Conservation (phyloP, 225 moss, liverwort and hornwort species). For the Sphagnum tenellum region DNA sequence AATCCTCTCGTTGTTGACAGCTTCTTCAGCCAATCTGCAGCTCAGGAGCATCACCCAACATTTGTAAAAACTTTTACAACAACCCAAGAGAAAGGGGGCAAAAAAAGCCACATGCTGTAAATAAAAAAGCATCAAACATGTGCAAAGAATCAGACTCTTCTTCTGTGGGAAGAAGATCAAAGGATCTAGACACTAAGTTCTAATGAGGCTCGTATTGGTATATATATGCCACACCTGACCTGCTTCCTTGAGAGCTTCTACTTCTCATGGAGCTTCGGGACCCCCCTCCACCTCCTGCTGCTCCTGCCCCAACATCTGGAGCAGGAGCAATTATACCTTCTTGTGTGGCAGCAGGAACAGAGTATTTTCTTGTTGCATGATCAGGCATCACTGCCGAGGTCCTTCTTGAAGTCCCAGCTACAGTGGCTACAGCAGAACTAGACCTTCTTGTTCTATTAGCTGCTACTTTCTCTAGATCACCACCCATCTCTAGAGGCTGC, state of each 20-base stretch:
- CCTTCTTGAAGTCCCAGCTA: constrained; percentile 8
- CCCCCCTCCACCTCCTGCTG: constrained; percentile 16
- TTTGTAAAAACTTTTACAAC: too few species aligned
- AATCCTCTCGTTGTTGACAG: constrained; percentile 18
- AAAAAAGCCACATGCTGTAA: too few species aligned
- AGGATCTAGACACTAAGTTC: too few species aligned
- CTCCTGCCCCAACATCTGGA: constrained; percentile 6
- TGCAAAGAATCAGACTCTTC: too few species aligned
- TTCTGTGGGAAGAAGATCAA: too few species aligned
- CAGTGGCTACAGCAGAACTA: background rate
- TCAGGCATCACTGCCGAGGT: constrained; percentile 23
- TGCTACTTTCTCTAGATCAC: too few species aligned
- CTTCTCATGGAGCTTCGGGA: constrained; percentile 27
- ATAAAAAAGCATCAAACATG: too few species aligned
- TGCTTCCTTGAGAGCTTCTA: constrained; percentile 24
- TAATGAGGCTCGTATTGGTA: too few species aligned
- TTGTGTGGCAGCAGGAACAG: background rate
- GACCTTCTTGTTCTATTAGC: too few species aligned
- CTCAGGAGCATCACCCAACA: too few species aligned
- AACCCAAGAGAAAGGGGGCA: too few species aligned
- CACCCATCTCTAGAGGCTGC: too few species aligned
- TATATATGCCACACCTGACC: constrained; percentile 22
- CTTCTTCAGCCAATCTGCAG: constrained; percentile 24
- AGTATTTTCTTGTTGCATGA: constrained; percentile 5
- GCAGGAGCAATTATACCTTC: constrained; percentile 8